Evolutionary conservation across 371 early-diverging fungal genomes (phyloP), one percentile per base, ranked within the genome.

Genomic region (Haplosporangium sp.): DNA sequence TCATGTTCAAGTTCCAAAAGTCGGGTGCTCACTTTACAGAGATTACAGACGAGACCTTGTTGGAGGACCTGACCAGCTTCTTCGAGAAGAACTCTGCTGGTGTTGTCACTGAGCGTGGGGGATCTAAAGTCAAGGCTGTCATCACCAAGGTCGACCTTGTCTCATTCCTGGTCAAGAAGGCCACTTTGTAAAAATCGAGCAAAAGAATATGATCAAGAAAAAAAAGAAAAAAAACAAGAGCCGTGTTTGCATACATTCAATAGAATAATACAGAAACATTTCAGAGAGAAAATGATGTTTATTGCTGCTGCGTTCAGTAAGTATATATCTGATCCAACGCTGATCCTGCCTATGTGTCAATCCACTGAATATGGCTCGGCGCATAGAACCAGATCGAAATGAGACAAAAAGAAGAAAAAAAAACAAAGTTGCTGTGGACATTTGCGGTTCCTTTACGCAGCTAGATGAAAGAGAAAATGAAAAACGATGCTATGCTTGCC

Each of bases 171-270:
- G 92, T 94, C 55, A 87, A 86, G 73, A 83, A 84, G 48, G 54
- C 68, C 21, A 62, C 71, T 13, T 57, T 55, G 12, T 79, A 58
- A 65, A 46, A 29, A 4, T 29, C 1, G 29, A 29, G 29, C 29
- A 29, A 29, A 29, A 29, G 29, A 29, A 29, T 29, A 29, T 29
- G 29, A 29, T 91, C 51, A 98, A 29, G 4, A 4, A 29, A 29
- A 29, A 29, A 1, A 29, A 29, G 4, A 29, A 29, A 29, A 29
- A 29, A 29, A 29, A 29, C 29, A 4, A 29, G 29, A 98, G 97
- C 59, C 97, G 52, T 97, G 98, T 42, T 96, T 97, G 76, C 96
- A 97, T 82, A 97, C 96, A 81, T 89, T 98, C 67, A 97, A 98
- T 40, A 89, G 95, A 50, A 94, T 92, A 20, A 82, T 97, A 60